Base-by-base conservation (phyloP, 2,329 filamentous ascomycete genomes). In the Westerdykella aurantiaca region DNA sequence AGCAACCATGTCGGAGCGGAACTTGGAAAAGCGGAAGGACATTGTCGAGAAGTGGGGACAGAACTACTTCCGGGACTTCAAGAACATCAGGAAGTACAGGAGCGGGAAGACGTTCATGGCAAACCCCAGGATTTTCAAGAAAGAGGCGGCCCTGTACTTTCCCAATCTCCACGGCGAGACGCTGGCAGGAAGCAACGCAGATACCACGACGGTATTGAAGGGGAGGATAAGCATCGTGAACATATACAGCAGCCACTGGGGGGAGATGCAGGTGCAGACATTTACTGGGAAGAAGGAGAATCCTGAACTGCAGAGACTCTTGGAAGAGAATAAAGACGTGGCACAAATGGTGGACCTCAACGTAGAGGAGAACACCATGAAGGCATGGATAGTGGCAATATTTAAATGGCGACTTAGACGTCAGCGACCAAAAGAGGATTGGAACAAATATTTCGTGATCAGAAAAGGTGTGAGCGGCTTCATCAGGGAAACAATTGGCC, bases 11-110 rank as follows among this genome's bases (percentile, higher is more conserved):
- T 49, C 45, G 22, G 52, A 65, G 42, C 58, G 61, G 29, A 90
- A 97, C 64, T 69, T 96, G 6, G 75, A 79, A 51, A 79, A 83
- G 53, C 80, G 91, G 51, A 78, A 86, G 55, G 76, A 88, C 63
- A 74, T 97, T 42, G 86, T 86, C 37, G 77, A 80, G 53, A 82
- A 88, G 65, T 83, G 94, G 61, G 75, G 83, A 16, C 86, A 87
- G 46, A 90, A 91, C 2, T 98, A 98, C 70, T 98, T 95, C 72
- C 86, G 89, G 66, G 91, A 98, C 75, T 96, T 89, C 86, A 81
- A 80, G 47, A 93, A 94, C 69, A 79, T 96, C 68, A 76, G 83
- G 18, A 67, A 69, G 53, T 83, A 93, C 52, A 71, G 77, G 70
- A 81, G 89, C 57, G 93, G 93, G 60, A 98, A 98, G 70, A 88